These are phyloP conservation scores for Morella rubra DNA, from an alignment of 306 rosid genomes.

Conservation along the genomic window DNA sequence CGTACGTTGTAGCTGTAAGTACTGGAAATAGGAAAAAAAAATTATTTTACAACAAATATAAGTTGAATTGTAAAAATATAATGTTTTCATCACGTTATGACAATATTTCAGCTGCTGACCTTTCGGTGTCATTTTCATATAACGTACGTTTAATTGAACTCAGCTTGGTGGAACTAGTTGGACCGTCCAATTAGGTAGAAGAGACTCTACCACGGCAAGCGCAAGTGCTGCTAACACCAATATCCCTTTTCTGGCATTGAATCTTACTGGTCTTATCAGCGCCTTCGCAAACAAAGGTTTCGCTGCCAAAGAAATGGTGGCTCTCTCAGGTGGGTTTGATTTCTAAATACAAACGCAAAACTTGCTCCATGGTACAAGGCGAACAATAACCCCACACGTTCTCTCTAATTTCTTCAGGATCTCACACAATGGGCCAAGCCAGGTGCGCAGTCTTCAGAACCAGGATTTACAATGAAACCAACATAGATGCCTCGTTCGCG, in stretches of 20 bases:
- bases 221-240: slow-evolving; percentile 44
- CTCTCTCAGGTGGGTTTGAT: slow-evolving; percentile 52
- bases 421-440: slow-evolving; percentile 41
- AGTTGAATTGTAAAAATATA: background rate
- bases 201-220: slow-evolving; percentile 75
- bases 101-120: background rate
- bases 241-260: slow-evolving; percentile 41
- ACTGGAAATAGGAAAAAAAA: background rate
- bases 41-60: too few species aligned
- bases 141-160: background rate
- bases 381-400: background rate
- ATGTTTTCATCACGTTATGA: background rate
- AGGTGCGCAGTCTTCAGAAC: slow-evolving; percentile 38
- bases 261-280: slow-evolving; percentile 39
- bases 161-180: slow-evolving; percentile 66
- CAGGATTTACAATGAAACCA: slow-evolving; percentile 54
- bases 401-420: slow-evolving; percentile 30
- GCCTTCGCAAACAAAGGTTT: slow-evolving; percentile 63
- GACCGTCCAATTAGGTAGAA: slow-evolving; percentile 57
- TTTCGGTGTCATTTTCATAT: background rate
- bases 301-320: slow-evolving; percentile 48
- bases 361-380: too few species aligned
- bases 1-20: background rate
- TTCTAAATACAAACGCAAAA: too few species aligned
- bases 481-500: slow-evolving; percentile 53